Evolutionary conservation across 306 rosid species (phyloP).

Genomic region (Quercus dentata): DNA sequence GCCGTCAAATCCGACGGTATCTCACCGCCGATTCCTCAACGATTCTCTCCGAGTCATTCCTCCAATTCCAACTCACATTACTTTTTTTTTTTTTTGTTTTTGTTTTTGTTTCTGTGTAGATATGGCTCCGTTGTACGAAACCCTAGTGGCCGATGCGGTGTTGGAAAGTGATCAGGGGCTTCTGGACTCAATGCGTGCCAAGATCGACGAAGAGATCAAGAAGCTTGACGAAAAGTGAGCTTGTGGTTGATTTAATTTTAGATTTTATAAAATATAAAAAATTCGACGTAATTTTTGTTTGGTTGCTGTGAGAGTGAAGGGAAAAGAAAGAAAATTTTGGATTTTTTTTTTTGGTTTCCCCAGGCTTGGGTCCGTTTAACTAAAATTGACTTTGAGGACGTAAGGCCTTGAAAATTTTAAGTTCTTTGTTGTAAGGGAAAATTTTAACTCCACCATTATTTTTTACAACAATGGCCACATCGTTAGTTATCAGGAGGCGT

Average conservation of each 20-base stretch:
- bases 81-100: not conserved
- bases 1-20: slow-evolving; percentile 73
- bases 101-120: slow-evolving; percentile 30
- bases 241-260: not conserved
- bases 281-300: not conserved
- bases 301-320: not conserved
- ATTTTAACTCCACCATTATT: too few relatives aligned
- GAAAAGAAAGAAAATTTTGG: not conserved
- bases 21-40: not conserved
- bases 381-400: not conserved
- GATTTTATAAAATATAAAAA: not conserved
- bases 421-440: too few relatives aligned
- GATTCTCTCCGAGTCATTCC: not conserved
- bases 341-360: too few relatives aligned
- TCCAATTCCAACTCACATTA: not conserved
- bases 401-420: too few relatives aligned
- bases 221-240: slow-evolving; percentile 92
- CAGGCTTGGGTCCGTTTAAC: too few relatives aligned
- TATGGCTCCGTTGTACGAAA: slow-evolving; percentile 80
- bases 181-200: slow-evolving; percentile 71
- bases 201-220: slow-evolving; percentile 67
- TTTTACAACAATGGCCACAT: too few relatives aligned
- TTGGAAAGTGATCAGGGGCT: slow-evolving; percentile 65
- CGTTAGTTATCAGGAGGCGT: too few relatives aligned
- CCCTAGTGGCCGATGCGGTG: slow-evolving; percentile 67